These are phyloP conservation scores for Cylindrotheca fusiformis DNA, from an alignment of 108 stramenopile species.

Conservation along the genomic window DNA sequence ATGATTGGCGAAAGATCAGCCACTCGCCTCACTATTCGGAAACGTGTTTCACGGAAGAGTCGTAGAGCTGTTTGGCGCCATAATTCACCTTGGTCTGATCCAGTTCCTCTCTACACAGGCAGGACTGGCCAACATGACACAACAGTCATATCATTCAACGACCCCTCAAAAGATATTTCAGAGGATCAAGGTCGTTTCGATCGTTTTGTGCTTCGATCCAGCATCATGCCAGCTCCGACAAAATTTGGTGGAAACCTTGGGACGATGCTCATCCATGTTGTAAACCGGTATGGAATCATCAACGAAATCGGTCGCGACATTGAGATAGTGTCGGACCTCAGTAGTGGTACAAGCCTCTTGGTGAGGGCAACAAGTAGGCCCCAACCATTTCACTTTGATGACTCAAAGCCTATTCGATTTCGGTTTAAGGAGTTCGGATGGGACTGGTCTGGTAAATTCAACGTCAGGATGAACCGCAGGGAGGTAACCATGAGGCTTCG, in stretches of 20 bases:
- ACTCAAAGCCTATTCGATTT: constrained; percentile 45
- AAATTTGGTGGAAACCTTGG: constrained; percentile 48
- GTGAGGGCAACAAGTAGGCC: constrained; percentile 27
- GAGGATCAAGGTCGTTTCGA: constrained; percentile 26
- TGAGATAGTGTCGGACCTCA: constrained; percentile 41
- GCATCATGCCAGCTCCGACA: constrained; percentile 41
- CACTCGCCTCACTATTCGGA: constrained; percentile 35
- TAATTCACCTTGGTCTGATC: constrained; percentile 50
- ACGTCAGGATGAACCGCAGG: constrained; percentile 34
- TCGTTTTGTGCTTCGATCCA: constrained; percentile 46
- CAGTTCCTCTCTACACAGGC: constrained; percentile 31
- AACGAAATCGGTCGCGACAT: constrained; percentile 60
- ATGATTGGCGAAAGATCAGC: constrained; percentile 55
- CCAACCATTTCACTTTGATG: constrained; percentile 66
- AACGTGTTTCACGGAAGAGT: constrained; percentile 19
- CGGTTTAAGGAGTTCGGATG: constrained; percentile 68
- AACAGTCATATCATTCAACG: constrained; percentile 35
- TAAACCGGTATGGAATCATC: constrained; percentile 51
- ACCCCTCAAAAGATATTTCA: not conserved
- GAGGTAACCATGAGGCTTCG: constrained; percentile 56
- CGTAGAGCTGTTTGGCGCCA: constrained; percentile 5
- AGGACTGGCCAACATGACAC: constrained; percentile 26
- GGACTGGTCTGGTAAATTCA: constrained; percentile 55
- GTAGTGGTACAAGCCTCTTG: constrained; percentile 14
- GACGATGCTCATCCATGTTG: constrained; percentile 50